These are phyloP conservation scores for Apiospora marii DNA, from an alignment of 2,329 filamentous ascomycete genomes.

Conservation along the genomic window DNA sequence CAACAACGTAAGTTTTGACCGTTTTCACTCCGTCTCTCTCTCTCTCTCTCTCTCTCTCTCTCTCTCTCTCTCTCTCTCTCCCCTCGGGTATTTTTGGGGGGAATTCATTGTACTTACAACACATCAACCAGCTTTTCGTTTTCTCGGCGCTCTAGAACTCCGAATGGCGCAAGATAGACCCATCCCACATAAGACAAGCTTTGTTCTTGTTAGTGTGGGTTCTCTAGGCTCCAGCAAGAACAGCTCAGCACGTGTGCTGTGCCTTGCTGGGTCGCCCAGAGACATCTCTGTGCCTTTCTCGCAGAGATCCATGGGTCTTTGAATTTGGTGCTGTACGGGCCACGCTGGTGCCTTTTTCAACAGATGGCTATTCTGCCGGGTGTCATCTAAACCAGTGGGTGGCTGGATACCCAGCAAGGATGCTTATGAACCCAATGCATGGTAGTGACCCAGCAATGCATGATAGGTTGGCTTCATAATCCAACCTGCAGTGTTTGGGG, in stretches of 20 bases:
- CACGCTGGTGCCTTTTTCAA: constrained; percentile 1
- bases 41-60: too few species aligned
- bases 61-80: too few species aligned
- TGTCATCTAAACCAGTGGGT: constrained; percentile 11
- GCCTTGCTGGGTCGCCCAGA: constrained; percentile 12
- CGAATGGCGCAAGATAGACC: constrained; percentile 7
- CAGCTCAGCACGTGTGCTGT: background rate
- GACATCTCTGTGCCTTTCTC: constrained; percentile 19
- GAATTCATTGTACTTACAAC: constrained; percentile 41
- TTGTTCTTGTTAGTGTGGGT: constrained; percentile 3
- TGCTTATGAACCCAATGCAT: constrained; percentile 2
- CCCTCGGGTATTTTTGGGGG: background rate
- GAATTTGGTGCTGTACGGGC: constrained; percentile 19
- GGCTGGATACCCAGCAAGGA: background rate
- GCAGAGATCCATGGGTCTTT: constrained; percentile 20
- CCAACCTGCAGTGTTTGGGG: background rate
- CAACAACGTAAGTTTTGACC: constrained; percentile 83
- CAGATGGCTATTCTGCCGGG: constrained; percentile 2
- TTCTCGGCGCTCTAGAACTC: constrained; percentile 73
- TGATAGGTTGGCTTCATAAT: background rate
- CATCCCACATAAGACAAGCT: background rate
- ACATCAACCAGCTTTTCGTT: constrained; percentile 70
- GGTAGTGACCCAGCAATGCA: background rate
- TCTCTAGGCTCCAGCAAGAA: constrained; percentile 8
- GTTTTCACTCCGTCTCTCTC: background rate